Percentiles rank a stretch among this genome's conserved stretches.
phyloP scores from a whole-genome alignment of 306 rosid genomes.

The Clitoria ternatea region DNA sequence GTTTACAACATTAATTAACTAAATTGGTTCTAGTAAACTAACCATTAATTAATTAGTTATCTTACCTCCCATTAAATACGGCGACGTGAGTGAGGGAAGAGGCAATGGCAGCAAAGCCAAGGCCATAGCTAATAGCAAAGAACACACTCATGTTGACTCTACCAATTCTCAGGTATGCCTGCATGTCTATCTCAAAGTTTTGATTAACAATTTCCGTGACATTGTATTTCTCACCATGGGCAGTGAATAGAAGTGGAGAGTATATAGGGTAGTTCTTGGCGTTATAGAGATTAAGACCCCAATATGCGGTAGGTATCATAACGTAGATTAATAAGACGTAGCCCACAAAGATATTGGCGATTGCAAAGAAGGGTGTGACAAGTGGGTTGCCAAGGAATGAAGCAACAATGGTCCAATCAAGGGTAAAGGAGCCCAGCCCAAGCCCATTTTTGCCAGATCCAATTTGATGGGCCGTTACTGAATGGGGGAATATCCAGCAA shows the following conservation, averaged over 20 bases:
- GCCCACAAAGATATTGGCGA: constrained; percentile 46
- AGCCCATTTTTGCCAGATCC: constrained; percentile 62
- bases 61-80: constrained; percentile 62
- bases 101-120: constrained; percentile 60
- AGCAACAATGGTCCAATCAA: constrained; percentile 60
- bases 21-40: not conserved
- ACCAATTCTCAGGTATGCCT: constrained; percentile 42
- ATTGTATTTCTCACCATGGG: constrained; percentile 40
- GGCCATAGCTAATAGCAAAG: constrained; percentile 49
- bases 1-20: not conserved
- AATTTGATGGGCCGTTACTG: constrained; percentile 56
- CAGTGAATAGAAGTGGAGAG: constrained; percentile 37
- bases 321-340: constrained; percentile 40
- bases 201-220: constrained; percentile 48
- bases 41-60: too few relatives aligned
- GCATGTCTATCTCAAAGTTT: constrained; percentile 52
- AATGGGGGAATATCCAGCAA: constrained; percentile 49
- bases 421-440: constrained; percentile 53
- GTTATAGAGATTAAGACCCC: constrained; percentile 48
- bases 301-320: constrained; percentile 46
- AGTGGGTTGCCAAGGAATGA: constrained; percentile 55
- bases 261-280: constrained; percentile 61
- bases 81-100: constrained; percentile 64
- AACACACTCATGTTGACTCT: constrained; percentile 44
- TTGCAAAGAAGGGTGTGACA: constrained; percentile 55